Base-by-base conservation (phyloP, 2,329 filamentous ascomycete species). In the Tolypocladium ovalisporum region DNA sequence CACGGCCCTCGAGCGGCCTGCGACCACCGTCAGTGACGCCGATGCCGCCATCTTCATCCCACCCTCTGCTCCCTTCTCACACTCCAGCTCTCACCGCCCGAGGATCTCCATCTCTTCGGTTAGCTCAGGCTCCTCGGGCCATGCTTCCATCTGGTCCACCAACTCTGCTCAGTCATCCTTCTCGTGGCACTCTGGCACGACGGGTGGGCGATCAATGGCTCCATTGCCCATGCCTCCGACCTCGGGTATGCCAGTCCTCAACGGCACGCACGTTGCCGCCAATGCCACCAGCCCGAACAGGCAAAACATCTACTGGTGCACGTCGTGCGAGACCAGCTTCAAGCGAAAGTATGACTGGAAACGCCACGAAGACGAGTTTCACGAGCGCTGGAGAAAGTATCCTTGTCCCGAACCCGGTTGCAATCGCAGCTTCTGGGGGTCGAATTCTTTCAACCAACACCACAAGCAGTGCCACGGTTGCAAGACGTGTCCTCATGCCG, bases 321-420 rank as follows among this genome's bases (percentile, higher is more conserved):
- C 79, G 5, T 79, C 77, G 22, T 81, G 77, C 68, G 83, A 86
- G 67, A 85, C 84, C 54, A 84, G 82, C 52, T 84, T 87, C 66
- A 84, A 84, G 72, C 79, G 83, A 62, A 86, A 86, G 66, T 84
- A 85, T 61, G 83, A 87, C 68, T 88, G 81, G 85, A 86, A 86
- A 69, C 79, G 82, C 36, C 85, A 88, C 68, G 83, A 87, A 67
- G 84, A 86, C 63, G 83, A 86, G 68, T 86, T 86, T 65, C 84
- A 87, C 69, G 84, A 87, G 73, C 81, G 84, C 56, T 82, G 82
- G 74, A 81, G 84, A 61, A 86, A 85, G 65, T 87, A 85, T 68
- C 82, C 83, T 15, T 87, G 84, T 64, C 83, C 84, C 7, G 83
- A 84, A 62, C 75, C 75, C 10, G 75, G 75, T 62, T 87, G 85